Evolutionary conservation across 2,329 filamentous ascomycete genomes (phyloP).

Genomic region (Aspergillus sp.): DNA sequence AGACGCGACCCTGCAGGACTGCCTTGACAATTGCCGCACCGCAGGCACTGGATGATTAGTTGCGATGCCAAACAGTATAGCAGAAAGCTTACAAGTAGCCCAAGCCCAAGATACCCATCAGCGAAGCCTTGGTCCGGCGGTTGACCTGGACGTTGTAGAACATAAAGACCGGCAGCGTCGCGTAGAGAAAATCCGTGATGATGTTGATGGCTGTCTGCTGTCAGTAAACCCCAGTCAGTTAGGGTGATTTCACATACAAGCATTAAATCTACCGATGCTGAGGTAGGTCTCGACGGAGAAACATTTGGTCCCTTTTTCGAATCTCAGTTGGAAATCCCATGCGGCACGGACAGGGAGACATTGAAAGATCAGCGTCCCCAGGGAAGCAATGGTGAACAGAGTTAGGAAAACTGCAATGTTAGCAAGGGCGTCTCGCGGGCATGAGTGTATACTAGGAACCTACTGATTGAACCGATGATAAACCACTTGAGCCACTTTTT

Average conservation of each 20-base stretch:
- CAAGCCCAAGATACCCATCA: conserved; percentile 45
- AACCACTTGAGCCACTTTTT: conserved; percentile 40
- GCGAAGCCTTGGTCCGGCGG: conserved; percentile 39
- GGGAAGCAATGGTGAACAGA: conserved; percentile 26
- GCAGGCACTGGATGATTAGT: conserved; percentile 35
- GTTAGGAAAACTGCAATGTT: conserved; percentile 21
- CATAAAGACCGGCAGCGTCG: conserved; percentile 47
- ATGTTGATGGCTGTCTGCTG: conserved; percentile 39
- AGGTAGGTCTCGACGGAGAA: conserved; percentile 48
- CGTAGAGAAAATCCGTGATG: conserved; percentile 48
- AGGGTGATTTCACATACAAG: conserved; percentile 18
- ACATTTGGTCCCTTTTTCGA: conserved; percentile 43
- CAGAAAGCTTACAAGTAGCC: conserved; percentile 46
- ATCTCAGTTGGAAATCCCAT: conserved; percentile 46
- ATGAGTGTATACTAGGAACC: neutral
- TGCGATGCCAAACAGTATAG: neutral
- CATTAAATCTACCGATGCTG: conserved; percentile 51
- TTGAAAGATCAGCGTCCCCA: conserved; percentile 52
- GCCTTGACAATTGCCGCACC: conserved; percentile 49
- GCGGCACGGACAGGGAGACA: conserved; percentile 52
- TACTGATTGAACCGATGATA: conserved; percentile 44
- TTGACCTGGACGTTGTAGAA: conserved; percentile 45
- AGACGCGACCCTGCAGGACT: conserved; percentile 7
- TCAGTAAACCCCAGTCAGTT: neutral
- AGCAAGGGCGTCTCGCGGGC: neutral